Evolutionary conservation across 2,329 filamentous ascomycete species (phyloP).

Genomic region (Alternaria burnsii): DNA sequence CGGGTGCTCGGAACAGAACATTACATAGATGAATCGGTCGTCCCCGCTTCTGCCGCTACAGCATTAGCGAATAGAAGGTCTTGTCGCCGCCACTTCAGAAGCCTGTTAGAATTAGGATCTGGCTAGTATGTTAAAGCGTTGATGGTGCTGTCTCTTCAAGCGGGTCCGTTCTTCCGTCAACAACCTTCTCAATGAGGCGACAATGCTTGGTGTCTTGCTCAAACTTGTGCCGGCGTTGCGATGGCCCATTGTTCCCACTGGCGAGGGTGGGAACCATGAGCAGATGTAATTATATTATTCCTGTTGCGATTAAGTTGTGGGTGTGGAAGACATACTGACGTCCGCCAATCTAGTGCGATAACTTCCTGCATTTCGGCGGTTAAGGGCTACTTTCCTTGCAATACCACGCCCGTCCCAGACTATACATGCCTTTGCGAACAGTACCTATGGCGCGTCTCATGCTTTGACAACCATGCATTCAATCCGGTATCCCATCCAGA

Average conservation of each 20-base stretch:
- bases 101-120: not conserved
- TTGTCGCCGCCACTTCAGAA: not conserved
- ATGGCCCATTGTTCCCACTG: constrained; percentile 1
- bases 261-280: not conserved
- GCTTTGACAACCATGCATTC: constrained; percentile 21
- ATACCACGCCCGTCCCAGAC: not conserved
- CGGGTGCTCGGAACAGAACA: constrained; percentile 4
- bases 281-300: constrained; percentile 8
- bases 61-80: not conserved
- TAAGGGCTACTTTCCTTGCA: constrained; percentile 17
- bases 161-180: constrained; percentile 5
- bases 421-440: constrained; percentile 23
- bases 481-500: constrained; percentile 3
- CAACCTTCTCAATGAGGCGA: constrained; percentile 6
- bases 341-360: constrained; percentile 9
- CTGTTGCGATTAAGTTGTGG: not conserved
- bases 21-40: constrained; percentile 3
- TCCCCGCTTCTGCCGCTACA: constrained; percentile 2
- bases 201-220: constrained; percentile 11
- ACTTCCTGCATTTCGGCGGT: constrained; percentile 13
- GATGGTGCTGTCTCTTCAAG: constrained; percentile 1
- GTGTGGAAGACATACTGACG: not conserved
- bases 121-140: constrained; percentile 2
- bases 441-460: constrained; percentile 22
- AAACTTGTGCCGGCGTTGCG: constrained; percentile 12